These are phyloP conservation scores for Penicillium riverlandense DNA, from an alignment of 495 filamentous ascomycete genomes.

Conservation along the genomic window DNA sequence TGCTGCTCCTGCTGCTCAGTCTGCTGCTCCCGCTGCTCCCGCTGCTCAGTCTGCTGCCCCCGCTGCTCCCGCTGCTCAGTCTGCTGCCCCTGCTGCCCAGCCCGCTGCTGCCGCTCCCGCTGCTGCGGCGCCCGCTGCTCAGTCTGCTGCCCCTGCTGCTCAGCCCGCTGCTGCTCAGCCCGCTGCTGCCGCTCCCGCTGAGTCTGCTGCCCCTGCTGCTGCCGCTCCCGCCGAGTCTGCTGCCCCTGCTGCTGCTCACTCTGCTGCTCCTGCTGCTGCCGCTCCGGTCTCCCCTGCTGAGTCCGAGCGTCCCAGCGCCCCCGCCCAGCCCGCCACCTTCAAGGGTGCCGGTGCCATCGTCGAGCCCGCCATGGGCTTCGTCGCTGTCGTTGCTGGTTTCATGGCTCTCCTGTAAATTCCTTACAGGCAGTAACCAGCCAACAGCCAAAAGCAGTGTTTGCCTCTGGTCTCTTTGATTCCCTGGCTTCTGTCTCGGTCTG, in stretches of 20 bases:
- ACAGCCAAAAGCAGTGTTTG: no score
- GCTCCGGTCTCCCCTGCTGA: no score
- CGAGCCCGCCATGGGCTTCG: slow-evolving; percentile 29
- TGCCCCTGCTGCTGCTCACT: slow-evolving; percentile 2
- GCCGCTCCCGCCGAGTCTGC: background rate
- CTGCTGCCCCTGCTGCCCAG: slow-evolving; percentile 2
- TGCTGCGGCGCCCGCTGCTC: no score
- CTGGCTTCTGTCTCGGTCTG: no score
- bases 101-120: slow-evolving; percentile 2
- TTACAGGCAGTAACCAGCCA: no score
- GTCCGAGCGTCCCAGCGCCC: background rate
- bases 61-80: background rate
- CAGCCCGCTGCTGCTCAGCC: slow-evolving; percentile 5
- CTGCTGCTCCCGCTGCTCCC: background rate
- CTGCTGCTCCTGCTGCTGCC: no score
- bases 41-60: background rate
- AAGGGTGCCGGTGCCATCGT: slow-evolving; percentile 27
- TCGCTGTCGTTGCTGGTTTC: slow-evolving; percentile 31
- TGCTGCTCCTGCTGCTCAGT: background rate
- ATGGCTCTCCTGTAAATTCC: slow-evolving; percentile 35
- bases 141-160: slow-evolving; percentile 5
- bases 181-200: slow-evolving; percentile 1
- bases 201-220: slow-evolving; percentile 6
- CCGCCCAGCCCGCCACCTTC: slow-evolving; percentile 12
- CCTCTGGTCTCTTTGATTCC: no score